Conservation (phyloP, 2,329 filamentous ascomycete species). For the Tolypocladium capitatum region DNA sequence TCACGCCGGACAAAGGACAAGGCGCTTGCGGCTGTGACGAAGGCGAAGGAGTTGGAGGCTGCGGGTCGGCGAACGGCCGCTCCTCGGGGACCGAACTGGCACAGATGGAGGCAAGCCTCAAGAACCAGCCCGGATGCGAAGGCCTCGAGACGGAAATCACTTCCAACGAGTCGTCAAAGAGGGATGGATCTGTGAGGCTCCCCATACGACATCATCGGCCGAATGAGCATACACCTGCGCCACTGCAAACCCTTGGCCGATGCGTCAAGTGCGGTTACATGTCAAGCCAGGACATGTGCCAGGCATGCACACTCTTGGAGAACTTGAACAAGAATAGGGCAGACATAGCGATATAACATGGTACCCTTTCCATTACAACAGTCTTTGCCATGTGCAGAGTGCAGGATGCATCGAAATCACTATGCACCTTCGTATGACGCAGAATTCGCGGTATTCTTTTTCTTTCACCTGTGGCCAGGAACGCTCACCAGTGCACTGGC, state of each 20-base stretch:
- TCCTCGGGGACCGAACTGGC: slow-evolving; percentile 66
- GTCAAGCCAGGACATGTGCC: slow-evolving; percentile 86
- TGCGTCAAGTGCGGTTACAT: slow-evolving; percentile 89
- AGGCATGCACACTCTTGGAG: slow-evolving; percentile 83
- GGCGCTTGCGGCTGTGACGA: slow-evolving; percentile 24
- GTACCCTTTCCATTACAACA: not conserved
- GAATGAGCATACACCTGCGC: slow-evolving; percentile 17
- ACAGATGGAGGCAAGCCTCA: slow-evolving; percentile 51
- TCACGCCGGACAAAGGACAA: slow-evolving; percentile 33
- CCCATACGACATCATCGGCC: slow-evolving; percentile 16
- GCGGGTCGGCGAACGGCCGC: slow-evolving; percentile 52
- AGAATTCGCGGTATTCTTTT: not conserved
- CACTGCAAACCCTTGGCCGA: slow-evolving; percentile 64
- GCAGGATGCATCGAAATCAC: not conserved
- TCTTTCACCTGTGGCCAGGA: not conserved
- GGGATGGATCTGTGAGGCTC: slow-evolving; percentile 19
- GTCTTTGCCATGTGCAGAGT: not conserved
- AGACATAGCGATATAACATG: slow-evolving; percentile 38
- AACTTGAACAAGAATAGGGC: slow-evolving; percentile 71
- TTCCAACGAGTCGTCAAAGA: slow-evolving; percentile 8
- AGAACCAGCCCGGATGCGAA: slow-evolving; percentile 7
- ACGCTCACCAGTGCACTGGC: slow-evolving; percentile 1
- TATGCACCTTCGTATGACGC: not conserved
- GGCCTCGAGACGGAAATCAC: slow-evolving; percentile 20
- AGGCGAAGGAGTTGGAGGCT: slow-evolving; percentile 45